Evolutionary conservation across 1,284 basidiomycete species (phyloP).

Genomic region (Apiotrichum siamense): DNA sequence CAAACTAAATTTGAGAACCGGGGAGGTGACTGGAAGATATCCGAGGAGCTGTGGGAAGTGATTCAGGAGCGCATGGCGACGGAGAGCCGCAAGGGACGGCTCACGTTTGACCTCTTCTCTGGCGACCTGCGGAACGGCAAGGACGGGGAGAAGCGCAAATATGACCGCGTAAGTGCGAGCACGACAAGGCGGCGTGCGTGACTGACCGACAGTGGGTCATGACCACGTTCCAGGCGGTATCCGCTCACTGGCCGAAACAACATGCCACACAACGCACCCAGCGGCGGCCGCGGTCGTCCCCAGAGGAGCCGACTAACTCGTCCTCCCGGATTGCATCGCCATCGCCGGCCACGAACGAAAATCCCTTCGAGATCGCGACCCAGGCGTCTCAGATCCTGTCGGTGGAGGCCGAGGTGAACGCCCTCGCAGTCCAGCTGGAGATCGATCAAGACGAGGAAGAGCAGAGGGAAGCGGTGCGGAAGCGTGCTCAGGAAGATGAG

Average conservation of each 20-base stretch:
- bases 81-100: slow-evolving; percentile 45
- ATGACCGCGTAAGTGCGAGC: slow-evolving; percentile 47
- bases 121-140: slow-evolving; percentile 21
- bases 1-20: slow-evolving; percentile 26
- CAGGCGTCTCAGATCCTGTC: slow-evolving; percentile 36
- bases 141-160: slow-evolving; percentile 37
- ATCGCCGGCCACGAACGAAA: slow-evolving; percentile 25
- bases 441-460: slow-evolving; percentile 25
- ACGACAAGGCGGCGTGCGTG: background rate
- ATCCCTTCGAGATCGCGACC: slow-evolving; percentile 39
- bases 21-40: slow-evolving; percentile 47
- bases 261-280: slow-evolving; percentile 23
- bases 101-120: slow-evolving; percentile 37
- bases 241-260: slow-evolving; percentile 42
- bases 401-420: slow-evolving; percentile 35
- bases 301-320: background rate
- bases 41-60: slow-evolving; percentile 39
- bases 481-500: slow-evolving; percentile 30
- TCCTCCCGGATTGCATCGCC: slow-evolving; percentile 25
- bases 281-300: slow-evolving; percentile 12
- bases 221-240: slow-evolving; percentile 78
- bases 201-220: slow-evolving; percentile 57
- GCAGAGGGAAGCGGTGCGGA: slow-evolving; percentile 27
- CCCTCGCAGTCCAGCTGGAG: slow-evolving; percentile 33
- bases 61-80: slow-evolving; percentile 36